Conservation (phyloP, 805 yeast genomes). For the Yarrowia phangngaensis region DNA sequence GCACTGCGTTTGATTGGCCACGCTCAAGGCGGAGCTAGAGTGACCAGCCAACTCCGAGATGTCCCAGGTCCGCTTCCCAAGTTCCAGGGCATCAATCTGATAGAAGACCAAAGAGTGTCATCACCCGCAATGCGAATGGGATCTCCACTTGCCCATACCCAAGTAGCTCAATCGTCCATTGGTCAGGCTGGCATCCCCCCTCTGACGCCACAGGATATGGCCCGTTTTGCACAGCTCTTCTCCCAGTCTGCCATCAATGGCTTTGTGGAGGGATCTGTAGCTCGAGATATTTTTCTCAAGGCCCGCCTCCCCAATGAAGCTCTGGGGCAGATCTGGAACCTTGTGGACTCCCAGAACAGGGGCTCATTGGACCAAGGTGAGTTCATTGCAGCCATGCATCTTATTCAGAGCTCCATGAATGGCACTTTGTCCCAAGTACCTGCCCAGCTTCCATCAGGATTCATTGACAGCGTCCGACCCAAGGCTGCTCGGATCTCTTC, state of each 20-base stretch:
- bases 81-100: conserved; percentile 43
- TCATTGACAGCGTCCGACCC: conserved; percentile 12
- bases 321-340: conserved; percentile 82
- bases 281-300: conserved; percentile 81
- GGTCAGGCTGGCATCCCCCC: conserved; percentile 37
- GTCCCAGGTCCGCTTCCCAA: conserved; percentile 60
- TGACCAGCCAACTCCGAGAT: conserved; percentile 52
- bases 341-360: conserved; percentile 70
- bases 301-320: conserved; percentile 76
- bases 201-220: conserved; percentile 39
- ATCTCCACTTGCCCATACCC: conserved; percentile 34
- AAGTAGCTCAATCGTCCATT: background rate
- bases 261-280: conserved; percentile 68
- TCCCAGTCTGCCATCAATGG: conserved; percentile 58
- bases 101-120: conserved; percentile 24
- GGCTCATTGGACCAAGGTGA: conserved; percentile 73
- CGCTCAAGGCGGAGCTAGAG: conserved; percentile 68
- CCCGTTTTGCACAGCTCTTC: conserved; percentile 49
- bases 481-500: conserved; percentile 25
- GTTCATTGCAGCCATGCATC: conserved; percentile 90
- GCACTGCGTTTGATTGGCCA: conserved; percentile 89
- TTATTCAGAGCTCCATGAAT: conserved; percentile 75
- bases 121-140: conserved; percentile 40
- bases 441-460: conserved; percentile 42
- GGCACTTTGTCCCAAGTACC: conserved; percentile 62